phyloP scores from a whole-genome alignment of 768 basidiomycete genomes.

The Fomitopsis serialis region DNA sequence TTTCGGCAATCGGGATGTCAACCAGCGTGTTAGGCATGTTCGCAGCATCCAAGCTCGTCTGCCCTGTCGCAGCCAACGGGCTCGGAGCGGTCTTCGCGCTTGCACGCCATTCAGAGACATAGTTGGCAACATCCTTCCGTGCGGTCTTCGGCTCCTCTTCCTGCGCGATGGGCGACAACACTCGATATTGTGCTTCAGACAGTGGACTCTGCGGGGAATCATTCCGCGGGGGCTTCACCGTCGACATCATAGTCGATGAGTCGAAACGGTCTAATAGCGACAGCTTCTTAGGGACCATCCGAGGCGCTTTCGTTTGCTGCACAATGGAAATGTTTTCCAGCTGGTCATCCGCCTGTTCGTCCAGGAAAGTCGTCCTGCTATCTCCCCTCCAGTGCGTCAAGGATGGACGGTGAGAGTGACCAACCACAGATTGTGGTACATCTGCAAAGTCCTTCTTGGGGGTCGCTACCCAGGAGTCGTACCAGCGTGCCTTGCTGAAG shows the following conservation, averaged over 20 bases:
- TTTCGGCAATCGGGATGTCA: constrained; percentile 18
- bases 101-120: constrained; percentile 65
- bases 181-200: constrained; percentile 20
- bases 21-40: constrained; percentile 43
- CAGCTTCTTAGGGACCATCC: constrained; percentile 60
- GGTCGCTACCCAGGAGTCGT: constrained; percentile 60
- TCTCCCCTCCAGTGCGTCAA: constrained; percentile 49
- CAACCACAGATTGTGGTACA: constrained; percentile 29
- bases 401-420: constrained; percentile 29
- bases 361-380: constrained; percentile 42
- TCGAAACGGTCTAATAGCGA: constrained; percentile 68
- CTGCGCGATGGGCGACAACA: constrained; percentile 58
- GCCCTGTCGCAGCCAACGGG: constrained; percentile 44
- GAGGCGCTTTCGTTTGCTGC: constrained; percentile 25
- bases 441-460: constrained; percentile 38
- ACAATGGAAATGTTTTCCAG: constrained; percentile 22
- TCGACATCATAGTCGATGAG: constrained; percentile 27
- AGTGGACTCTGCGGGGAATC: constrained; percentile 23
- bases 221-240: constrained; percentile 20
- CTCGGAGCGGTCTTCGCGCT: constrained; percentile 43
- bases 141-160: constrained; percentile 50
- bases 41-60: constrained; percentile 45
- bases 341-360: constrained; percentile 34
- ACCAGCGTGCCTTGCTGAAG: constrained; percentile 71
- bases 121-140: constrained; percentile 42